These are phyloP conservation scores for Populus euphratica DNA, from an alignment of 345 rosid genomes.

Conservation along the genomic window DNA sequence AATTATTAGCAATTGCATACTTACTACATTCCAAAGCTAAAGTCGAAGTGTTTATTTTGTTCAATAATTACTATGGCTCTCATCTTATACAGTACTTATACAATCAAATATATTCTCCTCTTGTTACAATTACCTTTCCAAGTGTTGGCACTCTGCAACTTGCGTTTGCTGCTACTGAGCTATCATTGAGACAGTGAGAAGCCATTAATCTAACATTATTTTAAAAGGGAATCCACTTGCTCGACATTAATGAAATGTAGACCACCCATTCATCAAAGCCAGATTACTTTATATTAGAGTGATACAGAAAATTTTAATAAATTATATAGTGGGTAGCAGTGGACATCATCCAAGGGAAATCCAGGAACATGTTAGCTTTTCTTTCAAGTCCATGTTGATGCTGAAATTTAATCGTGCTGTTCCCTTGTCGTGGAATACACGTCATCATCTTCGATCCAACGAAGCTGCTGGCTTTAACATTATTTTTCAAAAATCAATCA, in stretches of 20 bases:
- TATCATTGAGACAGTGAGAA: conserved; percentile 16
- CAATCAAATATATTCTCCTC: conserved; percentile 23
- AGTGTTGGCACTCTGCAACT: conserved; percentile 25
- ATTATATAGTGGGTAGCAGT: conserved; percentile 17
- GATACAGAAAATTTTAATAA: background rate
- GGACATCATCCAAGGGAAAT: conserved; percentile 23
- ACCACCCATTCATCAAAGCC: conserved; percentile 35
- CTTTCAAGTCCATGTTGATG: conserved; percentile 17
- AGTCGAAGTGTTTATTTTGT: conserved; percentile 21
- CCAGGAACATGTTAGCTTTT: conserved; percentile 20
- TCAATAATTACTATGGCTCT: conserved; percentile 26
- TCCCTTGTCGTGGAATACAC: conserved; percentile 29
- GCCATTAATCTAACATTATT: conserved; percentile 21
- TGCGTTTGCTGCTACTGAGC: conserved; percentile 5
- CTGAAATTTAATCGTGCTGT: conserved; percentile 18
- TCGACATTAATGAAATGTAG: conserved; percentile 40
- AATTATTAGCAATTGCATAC: conserved; percentile 3
- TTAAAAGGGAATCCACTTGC: conserved; percentile 41
- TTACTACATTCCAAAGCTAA: conserved; percentile 24
- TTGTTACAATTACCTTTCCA: conserved; percentile 23
- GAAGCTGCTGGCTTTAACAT: conserved; percentile 10
- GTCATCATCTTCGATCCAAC: conserved; percentile 14
- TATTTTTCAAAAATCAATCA: conserved; percentile 10
- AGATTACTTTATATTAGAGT: conserved; percentile 3
- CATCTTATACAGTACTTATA: background rate